Evolutionary conservation across 2,329 filamentous ascomycete species (phyloP), one percentile per base, ranked within the genome.

Genomic region (Colletotrichum eremochloae): DNA sequence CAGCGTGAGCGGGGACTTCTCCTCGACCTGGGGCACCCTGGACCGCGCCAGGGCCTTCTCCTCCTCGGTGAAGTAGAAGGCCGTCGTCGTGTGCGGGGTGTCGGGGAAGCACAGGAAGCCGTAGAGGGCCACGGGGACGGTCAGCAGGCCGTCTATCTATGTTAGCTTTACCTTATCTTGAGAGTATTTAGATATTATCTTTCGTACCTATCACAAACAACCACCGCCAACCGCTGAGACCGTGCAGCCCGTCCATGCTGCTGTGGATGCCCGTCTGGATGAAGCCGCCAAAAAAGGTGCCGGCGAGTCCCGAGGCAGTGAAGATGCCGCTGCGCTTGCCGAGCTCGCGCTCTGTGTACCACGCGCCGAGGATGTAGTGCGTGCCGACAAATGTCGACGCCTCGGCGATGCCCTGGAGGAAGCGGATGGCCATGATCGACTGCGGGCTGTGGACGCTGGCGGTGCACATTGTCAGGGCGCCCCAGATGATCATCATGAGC

Each of bases 241-340:
- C 77, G 60, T 80, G 77, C 5, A 83, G 77, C 1, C 87, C 86
- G 68, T 90, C 76, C 67, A 84, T 76, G 15, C 82, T 82, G 33
- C 81, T 78, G 75, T 85, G 78, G 60, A 86, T 85, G 42, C 87
- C 88, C 0, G 86, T 87, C 77, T 91, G 89, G 67, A 92, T 86
- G 78, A 91, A 90, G 1, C 89, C 89, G 4, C 85, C 84, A 67
- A 91, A 89, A 84, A 90, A 87, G 0, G 86, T 90, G 0, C 90
- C 90, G 0, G 87, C 87, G 1, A 91, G 82, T 0, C 89, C 89
- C 9, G 87, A 89, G 0, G 88, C 84, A 1, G 88, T 90, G 76
- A 92, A 92, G 67, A 92, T 87, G 61, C 88, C 90, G 18, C 85
- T 88, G 1, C 90, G 85, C 77, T 92, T 92, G 1, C 89, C 90